These are phyloP conservation scores for Sporobolomyces phaffii DNA, from an alignment of 768 basidiomycete species.

Conservation along the genomic window DNA sequence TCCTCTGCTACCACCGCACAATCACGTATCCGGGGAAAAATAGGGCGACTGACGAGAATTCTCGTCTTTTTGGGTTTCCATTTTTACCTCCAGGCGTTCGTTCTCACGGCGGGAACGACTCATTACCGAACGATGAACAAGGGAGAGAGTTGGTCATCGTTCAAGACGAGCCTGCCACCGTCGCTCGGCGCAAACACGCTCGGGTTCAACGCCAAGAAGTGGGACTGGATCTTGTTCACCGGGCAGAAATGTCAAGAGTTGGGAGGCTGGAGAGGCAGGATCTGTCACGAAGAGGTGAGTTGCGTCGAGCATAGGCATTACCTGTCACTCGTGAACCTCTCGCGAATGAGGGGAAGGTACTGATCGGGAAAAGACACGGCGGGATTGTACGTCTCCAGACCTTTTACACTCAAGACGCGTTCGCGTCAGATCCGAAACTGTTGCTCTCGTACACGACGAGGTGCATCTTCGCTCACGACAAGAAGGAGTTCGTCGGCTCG, in stretches of 20 bases:
- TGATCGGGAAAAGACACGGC: too few species aligned
- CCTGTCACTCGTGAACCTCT: too few species aligned
- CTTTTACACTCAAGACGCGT: conserved; percentile 79
- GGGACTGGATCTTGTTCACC: conserved; percentile 71
- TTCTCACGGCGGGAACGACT: conserved; percentile 63
- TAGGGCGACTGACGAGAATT: too few species aligned
- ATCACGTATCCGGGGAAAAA: too few species aligned
- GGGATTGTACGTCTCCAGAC: too few species aligned
- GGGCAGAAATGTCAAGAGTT: conserved; percentile 59
- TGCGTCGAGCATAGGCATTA: too few species aligned
- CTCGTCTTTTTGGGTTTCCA: too few species aligned
- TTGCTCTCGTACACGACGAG: conserved; percentile 66
- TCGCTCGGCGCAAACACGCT: conserved; percentile 61
- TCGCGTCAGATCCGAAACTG: conserved; percentile 56
- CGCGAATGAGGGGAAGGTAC: too few species aligned
- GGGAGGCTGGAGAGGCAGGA: conserved; percentile 53
- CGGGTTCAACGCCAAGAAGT: conserved; percentile 75
- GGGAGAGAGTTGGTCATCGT: conserved; percentile 78
- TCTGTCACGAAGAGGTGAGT: conserved; percentile 66
- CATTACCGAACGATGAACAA: conserved; percentile 86
- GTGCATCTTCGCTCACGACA: conserved; percentile 87
- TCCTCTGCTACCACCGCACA: too few species aligned
- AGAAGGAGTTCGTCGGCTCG: conserved; percentile 68
- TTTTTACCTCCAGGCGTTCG: conserved; percentile 88
- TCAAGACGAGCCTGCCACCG: conserved; percentile 61